phyloP scores from a whole-genome alignment of 805 yeast genomes.

The Ogataea ramenticola region DNA sequence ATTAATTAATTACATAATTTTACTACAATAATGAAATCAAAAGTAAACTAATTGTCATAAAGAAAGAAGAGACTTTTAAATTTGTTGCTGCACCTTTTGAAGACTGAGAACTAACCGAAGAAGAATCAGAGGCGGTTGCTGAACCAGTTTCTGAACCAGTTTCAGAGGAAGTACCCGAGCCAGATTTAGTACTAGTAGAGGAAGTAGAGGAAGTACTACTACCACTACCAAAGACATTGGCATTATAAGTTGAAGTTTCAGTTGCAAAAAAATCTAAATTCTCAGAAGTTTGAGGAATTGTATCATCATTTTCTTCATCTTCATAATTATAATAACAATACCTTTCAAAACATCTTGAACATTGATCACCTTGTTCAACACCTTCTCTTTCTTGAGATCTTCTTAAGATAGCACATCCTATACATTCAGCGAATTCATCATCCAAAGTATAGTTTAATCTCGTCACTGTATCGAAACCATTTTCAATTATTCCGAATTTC shows the following conservation, averaged over 20 bases:
- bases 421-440: slow-evolving; percentile 60
- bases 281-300: neutral
- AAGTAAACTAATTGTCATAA: too few species aligned
- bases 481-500: slow-evolving; percentile 50
- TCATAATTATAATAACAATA: slow-evolving; percentile 44
- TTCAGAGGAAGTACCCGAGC: neutral
- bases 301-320: neutral
- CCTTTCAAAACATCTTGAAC: slow-evolving; percentile 55
- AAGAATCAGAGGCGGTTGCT: neutral
- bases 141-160: neutral
- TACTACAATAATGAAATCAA: too few species aligned
- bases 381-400: slow-evolving; percentile 64
- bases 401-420: slow-evolving; percentile 75
- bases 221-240: neutral
- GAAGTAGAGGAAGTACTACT: neutral
- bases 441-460: slow-evolving; percentile 54
- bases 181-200: too few species aligned
- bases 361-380: slow-evolving; percentile 49
- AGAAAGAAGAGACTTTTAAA: neutral
- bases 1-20: too few species aligned
- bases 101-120: neutral
- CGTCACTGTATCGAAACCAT: slow-evolving; percentile 66
- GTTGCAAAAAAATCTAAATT: neutral
- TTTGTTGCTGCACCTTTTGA: neutral
- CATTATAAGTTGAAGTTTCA: neutral